Evolutionary conservation across 441 rosid species (phyloP), one percentile per base, ranked within the genome.

Genomic region (Jatropha multifida): DNA sequence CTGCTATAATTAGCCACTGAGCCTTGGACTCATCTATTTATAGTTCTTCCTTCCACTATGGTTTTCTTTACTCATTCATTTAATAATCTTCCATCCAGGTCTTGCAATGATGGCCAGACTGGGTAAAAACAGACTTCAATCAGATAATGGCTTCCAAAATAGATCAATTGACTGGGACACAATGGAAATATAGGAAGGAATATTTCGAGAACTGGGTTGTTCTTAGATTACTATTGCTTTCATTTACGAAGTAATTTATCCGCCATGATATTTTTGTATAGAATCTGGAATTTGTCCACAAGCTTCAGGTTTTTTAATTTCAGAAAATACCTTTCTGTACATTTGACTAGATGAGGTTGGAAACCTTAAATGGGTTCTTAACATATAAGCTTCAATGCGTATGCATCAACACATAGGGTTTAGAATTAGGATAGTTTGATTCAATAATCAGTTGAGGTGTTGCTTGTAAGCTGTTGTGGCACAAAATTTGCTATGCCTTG

Each of bases 81-180:
- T 7, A 4, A 51, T 42, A 3, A 12, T 55, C 17, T 26, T 74
- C 17, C 58, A 5, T 38, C 18, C 89, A 94, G 99, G 97, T 80
- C 90, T 91, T 26, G 92, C 92, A 58, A 84, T 91, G 79, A 92
- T 94, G 97, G 87, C 94, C 75, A 90, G 89, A 81, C 73, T 94
- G 83, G 89, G 85, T 32, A 81, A 83, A 54, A 84, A 72, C 85
- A 81, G 90, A 81, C 87, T 90, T 76, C 86, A 80, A 9, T 79
- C 87, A 5, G 94, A 88, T 11, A 75, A 76, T 77, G 84, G 76
- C 46, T 76, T 87, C n/a, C 88, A 84, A 59, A 90, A 86, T 68
- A 83, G 82, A 84, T 76, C 95, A 7, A 85, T 90, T 23, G 89
- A 94, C 65, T 94, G 98, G 98, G 98, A 94, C 74, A 81, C 68